Base-by-base conservation (phyloP, 169 alveolate species). In the Cryptosporidium xiaoi region DNA sequence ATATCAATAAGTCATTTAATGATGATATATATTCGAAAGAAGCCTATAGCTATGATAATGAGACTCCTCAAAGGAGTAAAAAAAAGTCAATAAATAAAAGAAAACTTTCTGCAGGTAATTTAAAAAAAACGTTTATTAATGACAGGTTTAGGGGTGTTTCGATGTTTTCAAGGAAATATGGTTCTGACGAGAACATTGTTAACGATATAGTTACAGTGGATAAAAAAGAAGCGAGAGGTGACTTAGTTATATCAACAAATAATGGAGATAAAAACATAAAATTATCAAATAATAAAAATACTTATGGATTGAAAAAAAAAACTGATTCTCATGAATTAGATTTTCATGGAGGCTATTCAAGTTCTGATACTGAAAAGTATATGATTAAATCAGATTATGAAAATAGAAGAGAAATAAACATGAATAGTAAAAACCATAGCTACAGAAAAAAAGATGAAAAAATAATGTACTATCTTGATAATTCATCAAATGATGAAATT, bases 141-240 rank as follows among this genome's bases (percentile, higher is more conserved):
- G 1, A 16, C 33, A 29, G 16, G 0, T 24, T 15, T 7, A 50
- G 29, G 16, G 40, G 46, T 50, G 5, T 50, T 13, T 5, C 53
- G 1, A 29, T 77, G 24, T 77, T 77, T 77, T 77, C 87, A 29
- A 77, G 87, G 56, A 77, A 77, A 13, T 77, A 77, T 62, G 87
- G 33, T 15, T 56, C n/a, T 20, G 51, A 77, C 1, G 77, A 77
- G 31, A 56, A 66, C n/a, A 2, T 40, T 16, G 10, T n/a, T 10
- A 18, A 46, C 15, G 40, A 31, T 15, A 24, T 29, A 27, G 13
- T 60, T 12, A 18, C 69, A 40, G 2, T 77, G 48, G 51, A 77
- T 46, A 24, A 40, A 13, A 60, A 56, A 16, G 69, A 27, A 40
- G 31, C 64, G 10, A 56, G 64, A n/a, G 87, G 87, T 15, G 87